Evolutionary conservation across 441 rosid species (phyloP).

Genomic region (Cnidoscolus chayamansa): DNA sequence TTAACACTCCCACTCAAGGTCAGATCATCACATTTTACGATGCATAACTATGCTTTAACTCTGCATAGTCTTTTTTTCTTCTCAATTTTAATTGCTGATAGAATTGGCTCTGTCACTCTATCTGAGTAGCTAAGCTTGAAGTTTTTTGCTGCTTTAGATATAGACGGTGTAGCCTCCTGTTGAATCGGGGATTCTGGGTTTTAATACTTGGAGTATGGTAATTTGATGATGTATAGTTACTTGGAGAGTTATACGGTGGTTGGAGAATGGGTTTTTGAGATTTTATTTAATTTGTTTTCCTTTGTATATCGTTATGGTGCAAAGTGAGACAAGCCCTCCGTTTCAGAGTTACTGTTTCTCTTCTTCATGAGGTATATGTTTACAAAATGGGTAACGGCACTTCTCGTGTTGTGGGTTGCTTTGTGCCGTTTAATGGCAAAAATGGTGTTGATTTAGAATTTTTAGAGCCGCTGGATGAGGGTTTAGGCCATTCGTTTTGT

Average conservation of each 20-base stretch:
- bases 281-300: slow-evolving; percentile 39
- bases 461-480: slow-evolving; percentile 86
- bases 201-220: slow-evolving; percentile 40
- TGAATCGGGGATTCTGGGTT: slow-evolving; percentile 17
- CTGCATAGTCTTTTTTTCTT: slow-evolving; percentile 14
- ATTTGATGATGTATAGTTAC: slow-evolving; percentile 58
- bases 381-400: slow-evolving; percentile 81
- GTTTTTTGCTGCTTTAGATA: slow-evolving; percentile 20
- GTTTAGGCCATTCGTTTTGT: slow-evolving; percentile 93
- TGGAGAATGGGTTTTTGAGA: slow-evolving; percentile 53
- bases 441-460: slow-evolving; percentile 79
- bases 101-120: slow-evolving; percentile 16
- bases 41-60: slow-evolving; percentile 15
- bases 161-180: slow-evolving; percentile 6
- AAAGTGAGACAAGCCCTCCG: slow-evolving; percentile 44
- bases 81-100: slow-evolving; percentile 13
- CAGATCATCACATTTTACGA: slow-evolving; percentile 52
- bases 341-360: slow-evolving; percentile 38
- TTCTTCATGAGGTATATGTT: slow-evolving; percentile 29
- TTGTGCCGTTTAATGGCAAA: slow-evolving; percentile 74
- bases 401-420: slow-evolving; percentile 94
- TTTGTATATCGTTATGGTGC: slow-evolving; percentile 52
- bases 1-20: slow-evolving; percentile 42
- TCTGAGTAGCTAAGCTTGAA: slow-evolving; percentile 25
- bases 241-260: slow-evolving; percentile 49